Conservation (phyloP, 2,329 filamentous ascomycete species). For the Penicillium fuscoglaucum region DNA sequence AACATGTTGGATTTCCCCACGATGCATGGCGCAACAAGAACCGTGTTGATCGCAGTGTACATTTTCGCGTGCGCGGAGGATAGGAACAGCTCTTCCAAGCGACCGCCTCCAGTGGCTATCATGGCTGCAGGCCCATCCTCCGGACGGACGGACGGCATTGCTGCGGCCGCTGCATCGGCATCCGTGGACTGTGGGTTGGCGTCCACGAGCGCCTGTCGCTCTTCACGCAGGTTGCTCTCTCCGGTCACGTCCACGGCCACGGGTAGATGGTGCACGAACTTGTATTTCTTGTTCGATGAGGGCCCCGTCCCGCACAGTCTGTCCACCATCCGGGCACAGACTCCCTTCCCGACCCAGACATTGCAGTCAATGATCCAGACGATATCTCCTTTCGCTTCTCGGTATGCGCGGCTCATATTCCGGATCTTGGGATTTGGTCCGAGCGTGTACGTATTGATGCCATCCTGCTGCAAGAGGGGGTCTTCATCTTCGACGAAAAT, state of each 20-base stretch:
- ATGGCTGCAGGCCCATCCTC: constrained; percentile 21
- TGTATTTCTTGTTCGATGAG: constrained; percentile 59
- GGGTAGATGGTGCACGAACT: constrained; percentile 93
- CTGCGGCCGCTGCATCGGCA: constrained; percentile 3
- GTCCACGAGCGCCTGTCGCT: constrained; percentile 30
- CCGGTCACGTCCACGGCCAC: constrained; percentile 73
- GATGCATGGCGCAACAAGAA: constrained; percentile 85
- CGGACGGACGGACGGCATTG: constrained; percentile 17
- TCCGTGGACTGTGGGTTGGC: constrained; percentile 16
- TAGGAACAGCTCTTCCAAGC: constrained; percentile 93
- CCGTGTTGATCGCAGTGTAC: constrained; percentile 94
- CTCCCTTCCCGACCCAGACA: constrained; percentile 80
- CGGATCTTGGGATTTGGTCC: constrained; percentile 98
- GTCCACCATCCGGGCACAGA: constrained; percentile 85
- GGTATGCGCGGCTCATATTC: constrained; percentile 90
- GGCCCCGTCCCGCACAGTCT: constrained; percentile 69
- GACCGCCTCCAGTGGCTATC: constrained; percentile 64
- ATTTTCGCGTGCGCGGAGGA: constrained; percentile 93
- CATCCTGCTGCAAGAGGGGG: constrained; percentile 60
- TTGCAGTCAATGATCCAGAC: constrained; percentile 98
- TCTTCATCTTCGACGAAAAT: constrained; percentile 83
- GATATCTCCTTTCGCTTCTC: constrained; percentile 82
- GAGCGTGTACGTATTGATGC: constrained; percentile 58
- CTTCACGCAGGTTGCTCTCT: constrained; percentile 26
- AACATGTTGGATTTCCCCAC: constrained; percentile 99